Percentiles rank a stretch among this genome's conserved stretches.
phyloP scores from a whole-genome alignment of 805 yeast species.

The Hanseniaspora mollemarum region DNA sequence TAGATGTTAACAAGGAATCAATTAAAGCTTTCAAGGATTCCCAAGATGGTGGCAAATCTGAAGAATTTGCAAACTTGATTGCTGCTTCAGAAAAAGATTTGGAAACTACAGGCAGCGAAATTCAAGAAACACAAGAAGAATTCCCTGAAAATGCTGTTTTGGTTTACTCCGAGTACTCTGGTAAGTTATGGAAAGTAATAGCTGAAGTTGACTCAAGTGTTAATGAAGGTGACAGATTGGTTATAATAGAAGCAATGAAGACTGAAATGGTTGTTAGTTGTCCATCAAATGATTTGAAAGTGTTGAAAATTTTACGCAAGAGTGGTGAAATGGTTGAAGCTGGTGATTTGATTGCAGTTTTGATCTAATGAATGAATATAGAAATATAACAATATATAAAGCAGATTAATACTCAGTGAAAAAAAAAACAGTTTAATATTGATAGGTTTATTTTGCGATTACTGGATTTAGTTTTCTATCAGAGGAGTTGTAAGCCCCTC shows the following conservation, averaged over 20 bases:
- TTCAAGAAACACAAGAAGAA: conserved; percentile 32
- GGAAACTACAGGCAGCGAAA: conserved; percentile 40
- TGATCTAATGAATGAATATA: too few relatives aligned
- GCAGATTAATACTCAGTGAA: too few relatives aligned
- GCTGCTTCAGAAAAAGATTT: conserved; percentile 70
- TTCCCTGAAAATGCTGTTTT: conserved; percentile 70
- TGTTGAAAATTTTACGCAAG: conserved; percentile 56
- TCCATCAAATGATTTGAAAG: conserved; percentile 52
- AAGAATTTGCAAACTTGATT: conserved; percentile 73
- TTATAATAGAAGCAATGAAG: conserved; percentile 96
- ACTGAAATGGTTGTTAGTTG: conserved; percentile 88
- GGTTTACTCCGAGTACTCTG: conserved; percentile 92
- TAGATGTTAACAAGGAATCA: conserved; percentile 57
- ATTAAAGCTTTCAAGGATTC: conserved; percentile 55
- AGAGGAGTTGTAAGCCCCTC: conserved; percentile 5
- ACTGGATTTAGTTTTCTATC: neutral
- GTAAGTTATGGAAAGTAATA: conserved; percentile 90
- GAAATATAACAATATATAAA: too few relatives aligned
- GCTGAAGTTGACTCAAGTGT: conserved; percentile 70
- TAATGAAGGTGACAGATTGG: conserved; percentile 60
- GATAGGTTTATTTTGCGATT: neutral
- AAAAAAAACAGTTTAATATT: neutral
- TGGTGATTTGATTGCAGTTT: conserved; percentile 85
- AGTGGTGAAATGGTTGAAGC: conserved; percentile 96
- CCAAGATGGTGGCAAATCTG: conserved; percentile 72